A percentile compares a stretch with the other conserved stretches of the same genome.
Conservation (phyloP, 1,139 yeast species). For the Scheffersomyces parashehatae region DNA sequence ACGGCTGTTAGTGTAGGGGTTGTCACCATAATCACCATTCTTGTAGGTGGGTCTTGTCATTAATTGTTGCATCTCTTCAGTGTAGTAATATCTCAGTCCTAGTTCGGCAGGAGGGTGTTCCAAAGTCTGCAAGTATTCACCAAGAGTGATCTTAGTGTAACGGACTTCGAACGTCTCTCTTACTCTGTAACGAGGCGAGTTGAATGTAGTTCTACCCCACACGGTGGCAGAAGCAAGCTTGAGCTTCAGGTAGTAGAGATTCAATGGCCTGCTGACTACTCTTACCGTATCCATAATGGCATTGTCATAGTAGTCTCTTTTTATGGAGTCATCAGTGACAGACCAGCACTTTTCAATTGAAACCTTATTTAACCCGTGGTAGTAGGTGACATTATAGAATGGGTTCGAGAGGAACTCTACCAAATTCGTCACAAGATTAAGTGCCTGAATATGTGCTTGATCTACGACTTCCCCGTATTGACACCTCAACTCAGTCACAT, state of each 20-base stretch:
- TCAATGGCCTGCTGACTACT: constrained; percentile 5
- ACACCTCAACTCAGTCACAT: constrained; percentile 17
- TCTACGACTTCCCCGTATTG: constrained; percentile 34
- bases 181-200: constrained; percentile 25
- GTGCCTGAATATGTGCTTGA: constrained; percentile 28
- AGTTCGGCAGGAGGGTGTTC: background rate
- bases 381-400: constrained; percentile 1
- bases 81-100: background rate
- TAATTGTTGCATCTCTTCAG: background rate
- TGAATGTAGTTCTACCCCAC: constrained; percentile 22
- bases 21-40: constrained; percentile 3
- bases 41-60: constrained; percentile 1
- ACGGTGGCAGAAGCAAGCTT: constrained; percentile 15
- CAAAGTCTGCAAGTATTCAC: background rate
- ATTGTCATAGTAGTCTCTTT: constrained; percentile 19
- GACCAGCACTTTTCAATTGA: constrained; percentile 36
- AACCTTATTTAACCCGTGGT: constrained; percentile 9
- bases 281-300: background rate
- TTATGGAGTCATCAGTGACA: constrained; percentile 26
- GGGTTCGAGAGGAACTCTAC: constrained; percentile 11
- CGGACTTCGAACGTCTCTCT: constrained; percentile 14
- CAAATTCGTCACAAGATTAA: constrained; percentile 21
- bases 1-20: constrained; percentile 4
- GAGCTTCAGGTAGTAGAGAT: constrained; percentile 4
- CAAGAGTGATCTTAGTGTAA: background rate